Conservation (phyloP, 1,139 yeast species). For the Zygotorulaspora mrakii region DNA sequence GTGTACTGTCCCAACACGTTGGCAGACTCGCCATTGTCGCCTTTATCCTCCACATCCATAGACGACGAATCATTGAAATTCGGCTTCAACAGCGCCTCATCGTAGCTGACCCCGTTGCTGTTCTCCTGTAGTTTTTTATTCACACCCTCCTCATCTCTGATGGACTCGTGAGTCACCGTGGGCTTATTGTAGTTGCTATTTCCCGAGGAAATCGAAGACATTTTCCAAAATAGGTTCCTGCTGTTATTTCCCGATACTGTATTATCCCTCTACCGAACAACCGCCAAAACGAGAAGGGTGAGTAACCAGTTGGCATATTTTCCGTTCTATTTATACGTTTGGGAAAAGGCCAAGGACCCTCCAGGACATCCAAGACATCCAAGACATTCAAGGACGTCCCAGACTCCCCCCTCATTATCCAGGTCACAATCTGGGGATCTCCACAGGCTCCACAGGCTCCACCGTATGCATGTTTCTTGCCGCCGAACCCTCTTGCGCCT, state of each 20-base stretch:
- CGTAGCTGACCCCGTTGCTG: constrained; percentile 1
- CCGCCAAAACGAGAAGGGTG: too few relatives aligned
- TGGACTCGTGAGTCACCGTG: constrained; percentile 4
- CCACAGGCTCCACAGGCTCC: too few relatives aligned
- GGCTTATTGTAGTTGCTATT: constrained; percentile 6
- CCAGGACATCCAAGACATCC: too few relatives aligned
- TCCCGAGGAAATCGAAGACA: constrained; percentile 5
- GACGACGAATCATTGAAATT: constrained; percentile 9
- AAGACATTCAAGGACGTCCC: too few relatives aligned
- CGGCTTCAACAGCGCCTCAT: constrained; percentile 9
- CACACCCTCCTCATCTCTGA: neutral
- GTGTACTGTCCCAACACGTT: constrained; percentile 63
- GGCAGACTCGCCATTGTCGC: constrained; percentile 11
- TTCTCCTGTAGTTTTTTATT: neutral
- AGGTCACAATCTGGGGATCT: too few relatives aligned
- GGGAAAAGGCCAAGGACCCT: too few relatives aligned
- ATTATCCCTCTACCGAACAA: too few relatives aligned
- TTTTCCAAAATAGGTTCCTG: neutral
- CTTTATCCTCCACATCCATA: constrained; percentile 10
- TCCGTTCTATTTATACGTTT: too few relatives aligned
- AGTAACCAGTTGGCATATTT: too few relatives aligned
- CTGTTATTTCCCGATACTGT: neutral
- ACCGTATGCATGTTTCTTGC: too few relatives aligned
- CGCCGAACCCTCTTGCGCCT: too few relatives aligned
- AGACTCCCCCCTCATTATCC: too few relatives aligned